A percentile compares a stretch with the other conserved stretches of the same genome.
Evolutionary conservation across 1,139 yeast genomes (phyloP).

Genomic region (Hemisphaericaspora subhashii): DNA sequence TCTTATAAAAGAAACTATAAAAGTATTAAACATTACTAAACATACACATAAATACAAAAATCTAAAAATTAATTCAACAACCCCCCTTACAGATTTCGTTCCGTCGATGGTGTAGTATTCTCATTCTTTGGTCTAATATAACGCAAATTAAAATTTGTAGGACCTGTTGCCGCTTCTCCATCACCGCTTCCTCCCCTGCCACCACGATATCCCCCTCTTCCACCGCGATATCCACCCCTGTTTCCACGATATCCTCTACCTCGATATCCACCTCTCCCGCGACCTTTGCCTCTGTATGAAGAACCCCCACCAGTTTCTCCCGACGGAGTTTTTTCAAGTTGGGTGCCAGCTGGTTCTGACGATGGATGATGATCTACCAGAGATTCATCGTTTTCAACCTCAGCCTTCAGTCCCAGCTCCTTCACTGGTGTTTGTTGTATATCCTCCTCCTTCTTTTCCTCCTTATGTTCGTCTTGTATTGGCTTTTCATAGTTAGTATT

Average conservation of each 20-base stretch:
- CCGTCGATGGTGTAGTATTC: no score
- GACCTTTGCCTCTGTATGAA: conserved; percentile 9
- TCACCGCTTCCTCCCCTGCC: conserved; percentile 22
- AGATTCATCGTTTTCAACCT: conserved; percentile 1
- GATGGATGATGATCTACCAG: no score
- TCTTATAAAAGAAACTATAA: no score
- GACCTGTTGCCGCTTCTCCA: conserved; percentile 16
- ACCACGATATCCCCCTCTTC: conserved; percentile 20
- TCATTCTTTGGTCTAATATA: conserved; percentile 24
- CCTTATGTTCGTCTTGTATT: neutral
- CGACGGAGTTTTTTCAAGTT: conserved; percentile 1
- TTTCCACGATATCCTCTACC: conserved; percentile 20
- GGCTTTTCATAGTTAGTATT: no score
- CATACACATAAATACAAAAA: neutral
- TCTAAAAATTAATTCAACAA: no score
- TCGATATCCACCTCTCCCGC: conserved; percentile 14
- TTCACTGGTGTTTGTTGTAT: no score
- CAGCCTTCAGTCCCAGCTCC: no score
- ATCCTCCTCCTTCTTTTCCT: neutral
- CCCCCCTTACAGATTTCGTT: no score
- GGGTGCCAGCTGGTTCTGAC: no score
- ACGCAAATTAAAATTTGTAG: conserved; percentile 23
- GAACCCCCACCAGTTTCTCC: neutral
- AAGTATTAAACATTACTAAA: neutral
- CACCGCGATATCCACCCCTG: conserved; percentile 22